Conservation (phyloP, 108 stramenopile genomes). For the Fragilaria crotonensis region DNA sequence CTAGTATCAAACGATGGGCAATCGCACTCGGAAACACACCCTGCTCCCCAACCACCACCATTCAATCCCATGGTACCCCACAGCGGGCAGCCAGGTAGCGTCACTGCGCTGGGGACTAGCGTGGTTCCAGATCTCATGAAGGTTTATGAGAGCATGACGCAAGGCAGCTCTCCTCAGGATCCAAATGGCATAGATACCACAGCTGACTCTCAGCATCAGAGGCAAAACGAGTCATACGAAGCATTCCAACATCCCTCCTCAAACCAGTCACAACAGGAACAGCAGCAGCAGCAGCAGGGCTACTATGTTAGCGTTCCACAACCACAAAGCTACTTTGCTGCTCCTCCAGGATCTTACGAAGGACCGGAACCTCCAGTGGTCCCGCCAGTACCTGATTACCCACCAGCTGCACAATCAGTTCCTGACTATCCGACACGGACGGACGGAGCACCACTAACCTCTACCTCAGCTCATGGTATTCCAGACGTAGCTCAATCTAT, state of each 20-base stretch:
- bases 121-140: slow-evolving; percentile 66
- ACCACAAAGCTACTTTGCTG: background rate
- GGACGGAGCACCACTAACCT: background rate
- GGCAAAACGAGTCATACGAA: no score
- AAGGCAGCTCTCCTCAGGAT: slow-evolving; percentile 61
- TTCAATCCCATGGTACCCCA: no score
- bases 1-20: no score
- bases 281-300: no score
- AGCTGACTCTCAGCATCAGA: no score
- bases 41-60: no score
- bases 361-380: background rate
- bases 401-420: slow-evolving; percentile 1
- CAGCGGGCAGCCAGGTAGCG: no score
- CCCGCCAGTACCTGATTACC: background rate
- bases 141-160: slow-evolving; percentile 74
- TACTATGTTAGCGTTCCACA: background rate
- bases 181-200: no score
- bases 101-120: slow-evolving; percentile 18
- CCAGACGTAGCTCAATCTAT: background rate
- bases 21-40: no score
- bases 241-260: no score
- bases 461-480: background rate
- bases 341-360: background rate
- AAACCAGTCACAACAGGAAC: no score
- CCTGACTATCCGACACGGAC: slow-evolving; percentile 7